A percentile compares a stretch with the other conserved stretches of the same genome.
Conservation (phyloP, 148 eudicot genomes). For the Persicaria maculosa region DNA sequence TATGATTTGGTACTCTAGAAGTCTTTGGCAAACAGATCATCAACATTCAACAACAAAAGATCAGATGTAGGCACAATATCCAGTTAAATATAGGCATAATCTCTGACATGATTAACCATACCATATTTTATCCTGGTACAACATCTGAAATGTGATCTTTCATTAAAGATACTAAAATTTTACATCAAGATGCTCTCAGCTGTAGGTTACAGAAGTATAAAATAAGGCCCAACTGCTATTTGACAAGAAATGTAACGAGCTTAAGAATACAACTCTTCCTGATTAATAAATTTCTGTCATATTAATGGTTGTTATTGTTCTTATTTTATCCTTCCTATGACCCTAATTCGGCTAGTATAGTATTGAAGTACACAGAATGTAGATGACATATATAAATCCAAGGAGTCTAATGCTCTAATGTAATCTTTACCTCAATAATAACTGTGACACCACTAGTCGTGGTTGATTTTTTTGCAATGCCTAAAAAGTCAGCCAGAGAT, state of each 20-base stretch:
- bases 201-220: not conserved
- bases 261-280: not conserved
- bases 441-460: slow-evolving; percentile 63
- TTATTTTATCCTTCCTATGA: not conserved
- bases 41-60: not conserved
- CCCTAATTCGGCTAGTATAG: not conserved
- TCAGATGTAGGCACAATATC: not conserved
- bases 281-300: not conserved
- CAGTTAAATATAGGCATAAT: not conserved
- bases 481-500: slow-evolving; percentile 44
- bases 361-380: not conserved
- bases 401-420: not conserved
- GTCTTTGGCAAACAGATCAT: not conserved
- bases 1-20: not conserved
- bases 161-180: not conserved
- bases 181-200: not conserved
- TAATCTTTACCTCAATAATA: slow-evolving; percentile 64
- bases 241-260: not conserved
- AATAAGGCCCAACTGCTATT: not conserved
- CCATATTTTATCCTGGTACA: not conserved
- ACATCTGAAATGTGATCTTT: not conserved
- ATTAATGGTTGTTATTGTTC: not conserved
- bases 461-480: slow-evolving; percentile 39
- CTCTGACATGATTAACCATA: not conserved
- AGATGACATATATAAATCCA: not conserved